Evolutionary conservation across 345 rosid genomes (phyloP), one percentile per base, ranked within the genome.

Genomic region (Kernera saxatilis): DNA sequence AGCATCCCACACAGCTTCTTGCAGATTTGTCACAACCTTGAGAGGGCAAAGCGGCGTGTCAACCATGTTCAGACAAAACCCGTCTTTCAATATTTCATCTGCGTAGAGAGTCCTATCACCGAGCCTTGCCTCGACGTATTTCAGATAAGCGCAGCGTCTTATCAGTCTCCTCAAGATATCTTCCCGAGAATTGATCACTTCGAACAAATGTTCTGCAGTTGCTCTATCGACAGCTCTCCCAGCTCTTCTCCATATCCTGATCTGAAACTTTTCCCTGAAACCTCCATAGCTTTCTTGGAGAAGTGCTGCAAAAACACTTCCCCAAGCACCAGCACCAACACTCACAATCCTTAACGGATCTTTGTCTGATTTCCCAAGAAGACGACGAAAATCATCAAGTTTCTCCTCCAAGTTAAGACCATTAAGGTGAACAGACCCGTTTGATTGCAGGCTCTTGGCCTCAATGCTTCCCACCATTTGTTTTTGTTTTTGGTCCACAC

Each of bases 1-100:
- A 7, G 99, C 98, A 82, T 94, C 99, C 98, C 99, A 94, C 35
- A 91, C 93, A 65, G 96, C 99, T 80, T 94, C 99, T 72, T 89
- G 99, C 74, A 94, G 77, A 78, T 91, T 94, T 5, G 93, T 91
- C 69, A 94, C 99, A 71, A 91, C 98, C 68, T 94, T 94, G 57
- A 94, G 73, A 12, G 98, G 99, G 30, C 96, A 88, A 64, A 94
- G 82, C 1, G 98, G 98, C 3, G 96, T 91, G 25, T 91, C 99
- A 2, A 91, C 86, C 98, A 94, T 94, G 80, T 94, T 91, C 79
- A 86, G 77, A 88, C 99, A 91, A 56, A 94, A 94, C 8, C 99
- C 99, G 29, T 94, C 99, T 78, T 89, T 94, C 82, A 94, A 57
- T 65, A 94, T 91, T 86, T 94, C 99, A 71, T 94, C 98, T 0